Base-by-base conservation (phyloP, 345 rosid genomes). In the Turnera subulata region DNA sequence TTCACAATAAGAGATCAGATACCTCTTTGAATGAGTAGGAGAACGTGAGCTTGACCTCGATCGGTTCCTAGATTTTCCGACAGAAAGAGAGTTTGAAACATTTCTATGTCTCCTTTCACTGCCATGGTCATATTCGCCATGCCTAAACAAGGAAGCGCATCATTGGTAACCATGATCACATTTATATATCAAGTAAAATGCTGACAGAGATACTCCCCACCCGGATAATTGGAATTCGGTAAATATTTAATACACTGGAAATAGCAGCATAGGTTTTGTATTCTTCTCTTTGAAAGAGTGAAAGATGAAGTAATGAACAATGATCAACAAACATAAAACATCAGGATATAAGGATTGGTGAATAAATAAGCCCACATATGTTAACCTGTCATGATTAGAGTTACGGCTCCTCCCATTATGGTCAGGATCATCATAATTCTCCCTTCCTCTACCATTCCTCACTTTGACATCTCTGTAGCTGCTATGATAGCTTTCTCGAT, bases 21-120 rank as follows among this genome's bases (percentile, higher is more conserved):
- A 70, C 74, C 74, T 63, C 63, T 59, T 70, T 0, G 73, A 56
- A 17, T 55, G 64, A 45, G 73, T 63, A 56, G 32, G 72, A 2
- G 65, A 66, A 15, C 49, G 66, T n/a, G 72, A 61, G 63, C 55
- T 42, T 29, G 74, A 70, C 65, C 59, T 53, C 10, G 74, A 63
- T 43, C 53, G 61, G 15, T 64, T 53, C 59, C 13, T 43, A n/a
- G 35, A 59, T 49, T 47, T 64, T 39, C 51, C 74, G 46, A 32
- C 23, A 39, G 74, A 48, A 32, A 1, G 43, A 15, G 73, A 58
- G 13, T 42, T 44, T 53, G 74, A 58, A 53, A 59, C 40, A 22
- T 48, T 64, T 35, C 69, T 49, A 43, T 54, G 26, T 19, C 59
- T 58, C 56, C 56, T 58, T 29, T 64, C 74, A 29, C 55, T 59